Evolutionary conservation across 495 filamentous ascomycete genomes (phyloP), one percentile per base, ranked within the genome.

Genomic region (Hyaloscypha bicolor): DNA sequence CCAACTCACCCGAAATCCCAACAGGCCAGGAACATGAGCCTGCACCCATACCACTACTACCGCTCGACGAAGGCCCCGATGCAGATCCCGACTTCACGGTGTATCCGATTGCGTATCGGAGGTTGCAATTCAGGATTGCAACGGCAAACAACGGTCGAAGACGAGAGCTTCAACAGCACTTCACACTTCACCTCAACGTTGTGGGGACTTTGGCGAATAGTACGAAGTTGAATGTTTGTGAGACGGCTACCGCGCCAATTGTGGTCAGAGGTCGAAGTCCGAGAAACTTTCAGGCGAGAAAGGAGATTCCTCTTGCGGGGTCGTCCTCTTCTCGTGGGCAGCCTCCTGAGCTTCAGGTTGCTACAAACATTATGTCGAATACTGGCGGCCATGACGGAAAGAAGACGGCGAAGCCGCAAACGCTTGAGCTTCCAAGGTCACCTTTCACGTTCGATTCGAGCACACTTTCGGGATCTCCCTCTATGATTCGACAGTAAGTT

Each of bases 71-170:
- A 55, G 65, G 65, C 19, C 60, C 57, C 9, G 81, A 85, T 56
- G 21, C 77, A 77, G 80, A 93, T 76, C 80, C 90, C 73, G 85
- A 91, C 45, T 93, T 90, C 67, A 91, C 90, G n/a, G 93, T 89
- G 35, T 93, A 94, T 71, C 93, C 93, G 29, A 91, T 96, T 64
- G 89, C 91, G 9, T 97, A 93, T 91, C 91, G 93, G 71, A 84
- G 93, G 29, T 78, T 97, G 66, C 93, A 97, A 72, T 97, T 97
- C 71, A 86, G 93, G 61, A 94, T 96, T 72, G 85, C 85, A 61
- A 87, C 85, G 14, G 84, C 85, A 42, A 87, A 92, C 75, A 92
- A 92, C 68, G 90, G 90, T 25, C 87, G 91, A 63, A 80, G 91
- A 55, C 90, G 91, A 79, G 91, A 93, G 73, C 82, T 93, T 32